Base-by-base conservation (phyloP, 1,139 yeast species). In the Blastobotrys illinoisensis region DNA sequence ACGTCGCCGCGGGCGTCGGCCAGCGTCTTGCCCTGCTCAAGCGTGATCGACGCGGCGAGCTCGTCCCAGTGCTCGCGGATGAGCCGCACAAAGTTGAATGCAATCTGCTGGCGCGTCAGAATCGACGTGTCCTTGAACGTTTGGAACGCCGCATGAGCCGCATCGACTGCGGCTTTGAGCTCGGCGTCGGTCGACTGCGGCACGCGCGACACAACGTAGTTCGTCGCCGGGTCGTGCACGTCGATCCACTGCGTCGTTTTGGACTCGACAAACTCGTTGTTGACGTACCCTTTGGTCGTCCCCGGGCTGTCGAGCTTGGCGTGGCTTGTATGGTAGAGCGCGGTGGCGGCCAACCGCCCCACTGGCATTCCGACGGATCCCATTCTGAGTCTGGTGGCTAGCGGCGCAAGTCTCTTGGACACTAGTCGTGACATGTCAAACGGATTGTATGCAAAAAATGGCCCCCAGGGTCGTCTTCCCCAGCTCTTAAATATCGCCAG, bases 11-110 rank as follows among this genome's bases (percentile, higher is more conserved):
- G 74, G 56, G 95, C 93, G 64, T 86, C 93, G 46, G 81, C 80
- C 69, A 85, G 81, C 16, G 93, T 84, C 71, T 86, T 86, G 53
- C 95, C 95, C 72, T 86, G 93, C 72, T 86, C 93, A 62, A 83
- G 75, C 47, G 86, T 89, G 68, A 86, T 86, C 61, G 82, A 76
- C 16, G 81, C 78, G 2, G 95, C 95, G 47, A 86, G 73, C 57
- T 86, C 70, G 69, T 86, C 90, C 83, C 83, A 80, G 72, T 86
- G 83, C 56, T 75, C 79, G 57, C 85, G 79, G 64, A 86, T 80
- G 58, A 86, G 77, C 66, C 80, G 81, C 20, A 83, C 90, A 68
- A 83, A 83, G 66, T 80, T 83, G 76, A 86, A 86, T 14, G 87
- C 86, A 62, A 85, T 80, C 60, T 87, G 90, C 71, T 85, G 91